These are phyloP conservation scores for Candida sonorensis DNA, from an alignment of 805 yeast species.

Conservation along the genomic window DNA sequence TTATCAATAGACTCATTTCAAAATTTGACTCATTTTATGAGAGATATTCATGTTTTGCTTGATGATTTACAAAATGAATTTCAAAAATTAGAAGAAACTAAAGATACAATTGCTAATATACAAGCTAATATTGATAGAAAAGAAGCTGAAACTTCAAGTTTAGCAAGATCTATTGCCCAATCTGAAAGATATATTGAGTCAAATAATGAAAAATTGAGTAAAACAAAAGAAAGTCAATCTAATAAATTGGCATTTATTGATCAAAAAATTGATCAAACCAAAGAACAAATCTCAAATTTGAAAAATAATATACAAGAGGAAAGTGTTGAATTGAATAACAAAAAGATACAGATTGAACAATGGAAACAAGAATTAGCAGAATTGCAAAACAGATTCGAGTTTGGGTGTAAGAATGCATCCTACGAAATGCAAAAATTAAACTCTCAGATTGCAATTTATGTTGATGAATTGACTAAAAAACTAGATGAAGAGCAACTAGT, in stretches of 20 bases:
- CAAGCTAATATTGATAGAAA: constrained; percentile 30
- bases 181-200: constrained; percentile 42
- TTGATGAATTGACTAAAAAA: constrained; percentile 41
- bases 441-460: constrained; percentile 47
- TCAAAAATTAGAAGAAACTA: constrained; percentile 31
- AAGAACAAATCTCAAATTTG: constrained; percentile 39
- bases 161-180: constrained; percentile 38
- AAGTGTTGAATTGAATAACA: constrained; percentile 42
- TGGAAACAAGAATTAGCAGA: constrained; percentile 23
- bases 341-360: constrained; percentile 32
- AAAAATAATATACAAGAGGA: constrained; percentile 40
- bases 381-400: constrained; percentile 35
- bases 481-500: constrained; percentile 12
- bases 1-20: constrained; percentile 53
- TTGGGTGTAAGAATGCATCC: constrained; percentile 47
- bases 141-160: constrained; percentile 36
- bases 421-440: constrained; percentile 48
- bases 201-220: constrained; percentile 40
- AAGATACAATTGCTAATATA: constrained; percentile 21
- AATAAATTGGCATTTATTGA: constrained; percentile 38
- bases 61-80: constrained; percentile 46
- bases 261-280: constrained; percentile 36
- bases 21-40: constrained; percentile 41
- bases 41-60: constrained; percentile 34
- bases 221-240: constrained; percentile 36